Base-by-base conservation (phyloP, 2,329 filamentous ascomycete species). In the Penicillium sp. region DNA sequence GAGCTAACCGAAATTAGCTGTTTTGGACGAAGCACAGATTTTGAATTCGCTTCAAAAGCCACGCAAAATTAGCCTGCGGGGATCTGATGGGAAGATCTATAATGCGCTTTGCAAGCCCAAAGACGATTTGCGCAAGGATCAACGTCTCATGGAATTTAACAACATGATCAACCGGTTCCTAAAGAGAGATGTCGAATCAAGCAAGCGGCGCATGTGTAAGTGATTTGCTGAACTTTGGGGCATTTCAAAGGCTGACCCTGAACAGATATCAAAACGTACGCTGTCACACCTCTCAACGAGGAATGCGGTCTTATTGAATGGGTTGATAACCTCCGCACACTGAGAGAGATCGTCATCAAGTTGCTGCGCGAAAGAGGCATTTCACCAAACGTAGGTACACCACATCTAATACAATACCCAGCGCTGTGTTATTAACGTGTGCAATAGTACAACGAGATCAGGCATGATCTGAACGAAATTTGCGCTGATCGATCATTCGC, bases 111-210 rank as follows among this genome's bases (percentile, higher is more conserved):
- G 96, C 80, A 99, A 99, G 71, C 95, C 94, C 9, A 97, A 97
- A 74, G 94, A 99, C 72, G 95, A 99, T 73, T 84, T 99, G 25
- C 89, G 94, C 50, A 99, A 96, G 65, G 95, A 99, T 69, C 93
- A 97, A 74, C 91, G 94, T 51, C 86, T 99, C 21, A 99, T 99
- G 93, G 95, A 99, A 72, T 99, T 99, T 81, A 99, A 97, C 73
- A 87, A 89, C 46, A 94, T 97, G 85, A 97, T 99, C 79, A 99
- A 99, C 73, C 85, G 94, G 58, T 91, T 93, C 3, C 78, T 99
- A 56, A 96, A 97, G 71, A 87, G 90, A 61, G 93, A 97, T 69
- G 88, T 93, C 2, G 93, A 97, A 71, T 90, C 92, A 17, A 95
- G 90, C 74, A 89, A 91, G 72, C 86, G 94, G 17, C 90, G 94